A percentile compares a stretch with the other conserved stretches of the same genome.
Conservation (phyloP, 2,329 filamentous ascomycete species). For the Furcasterigmium sp. region DNA sequence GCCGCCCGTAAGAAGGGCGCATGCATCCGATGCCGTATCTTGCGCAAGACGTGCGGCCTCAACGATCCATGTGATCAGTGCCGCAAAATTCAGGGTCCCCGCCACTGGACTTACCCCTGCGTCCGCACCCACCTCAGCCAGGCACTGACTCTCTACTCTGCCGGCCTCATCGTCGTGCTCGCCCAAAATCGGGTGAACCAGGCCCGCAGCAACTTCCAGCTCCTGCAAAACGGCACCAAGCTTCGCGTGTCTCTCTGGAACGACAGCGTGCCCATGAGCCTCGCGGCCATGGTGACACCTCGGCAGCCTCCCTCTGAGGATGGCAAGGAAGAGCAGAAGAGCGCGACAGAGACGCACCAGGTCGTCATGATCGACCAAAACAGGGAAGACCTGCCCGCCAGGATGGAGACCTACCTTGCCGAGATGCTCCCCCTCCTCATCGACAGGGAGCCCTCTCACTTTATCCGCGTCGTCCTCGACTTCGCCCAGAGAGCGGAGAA, state of each 20-base stretch:
- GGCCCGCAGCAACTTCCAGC: conserved; percentile 43
- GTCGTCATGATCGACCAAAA: conserved; percentile 56
- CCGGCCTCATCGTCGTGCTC: conserved; percentile 57
- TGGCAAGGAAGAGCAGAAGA: conserved; percentile 20
- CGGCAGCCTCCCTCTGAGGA: conserved; percentile 11
- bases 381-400: conserved; percentile 53
- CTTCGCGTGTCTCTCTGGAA: conserved; percentile 11
- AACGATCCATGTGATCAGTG: conserved; percentile 60
- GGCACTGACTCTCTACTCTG: conserved; percentile 58
- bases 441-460: conserved; percentile 52
- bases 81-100: conserved; percentile 55
- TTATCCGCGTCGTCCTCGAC: conserved; percentile 54
- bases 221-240: conserved; percentile 40
- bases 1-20: conserved; percentile 60
- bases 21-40: conserved; percentile 60
- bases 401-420: conserved; percentile 57
- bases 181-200: conserved; percentile 54
- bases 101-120: conserved; percentile 61
- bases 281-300: conserved; percentile 10
- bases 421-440: conserved; percentile 53
- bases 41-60: conserved; percentile 62
- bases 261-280: conserved; percentile 10
- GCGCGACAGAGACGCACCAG: conserved; percentile 15
- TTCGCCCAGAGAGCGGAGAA: conserved; percentile 41
- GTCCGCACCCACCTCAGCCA: conserved; percentile 58